Conservation (phyloP, 1,139 yeast genomes). For the Suhomyces maxii region DNA sequence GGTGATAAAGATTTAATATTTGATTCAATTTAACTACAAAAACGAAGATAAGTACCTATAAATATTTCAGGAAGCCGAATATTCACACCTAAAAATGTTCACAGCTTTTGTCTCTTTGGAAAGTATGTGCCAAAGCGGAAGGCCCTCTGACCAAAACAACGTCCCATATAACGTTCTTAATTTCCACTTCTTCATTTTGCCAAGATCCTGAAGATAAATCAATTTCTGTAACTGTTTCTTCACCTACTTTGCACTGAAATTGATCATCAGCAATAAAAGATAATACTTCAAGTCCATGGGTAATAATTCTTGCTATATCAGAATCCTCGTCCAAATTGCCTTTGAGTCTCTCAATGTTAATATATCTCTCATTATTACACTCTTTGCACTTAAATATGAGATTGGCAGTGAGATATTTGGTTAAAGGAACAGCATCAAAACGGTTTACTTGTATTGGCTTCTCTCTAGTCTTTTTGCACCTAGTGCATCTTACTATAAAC, state of each 20-base stretch:
- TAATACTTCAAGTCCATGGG: slow-evolving; percentile 19
- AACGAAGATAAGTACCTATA: too few relatives aligned
- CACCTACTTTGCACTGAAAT: slow-evolving; percentile 15
- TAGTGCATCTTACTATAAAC: slow-evolving; percentile 19
- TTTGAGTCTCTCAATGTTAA: slow-evolving; percentile 14
- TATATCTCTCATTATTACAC: slow-evolving; percentile 20
- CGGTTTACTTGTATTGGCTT: slow-evolving; percentile 22
- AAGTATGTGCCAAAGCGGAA: background rate
- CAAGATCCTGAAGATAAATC: slow-evolving; percentile 22
- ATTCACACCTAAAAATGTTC: background rate
- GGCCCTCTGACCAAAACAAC: slow-evolving; percentile 4
- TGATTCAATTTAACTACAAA: too few relatives aligned
- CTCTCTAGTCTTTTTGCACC: slow-evolving; percentile 18
- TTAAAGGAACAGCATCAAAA: slow-evolving; percentile 16
- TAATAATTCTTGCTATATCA: slow-evolving; percentile 16
- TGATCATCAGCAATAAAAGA: slow-evolving; percentile 20
- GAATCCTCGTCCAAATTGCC: slow-evolving; percentile 11
- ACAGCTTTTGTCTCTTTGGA: background rate
- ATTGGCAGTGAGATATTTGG: slow-evolving; percentile 20
- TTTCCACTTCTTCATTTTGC: slow-evolving; percentile 19
- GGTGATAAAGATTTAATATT: too few relatives aligned
- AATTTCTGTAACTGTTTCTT: slow-evolving; percentile 15
- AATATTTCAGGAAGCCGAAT: too few relatives aligned
- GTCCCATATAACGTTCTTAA: slow-evolving; percentile 16
- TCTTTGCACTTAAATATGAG: slow-evolving; percentile 19